Evolutionary conservation across 257 asterid species (phyloP).

Genomic region (Solanum ossicruentum): DNA sequence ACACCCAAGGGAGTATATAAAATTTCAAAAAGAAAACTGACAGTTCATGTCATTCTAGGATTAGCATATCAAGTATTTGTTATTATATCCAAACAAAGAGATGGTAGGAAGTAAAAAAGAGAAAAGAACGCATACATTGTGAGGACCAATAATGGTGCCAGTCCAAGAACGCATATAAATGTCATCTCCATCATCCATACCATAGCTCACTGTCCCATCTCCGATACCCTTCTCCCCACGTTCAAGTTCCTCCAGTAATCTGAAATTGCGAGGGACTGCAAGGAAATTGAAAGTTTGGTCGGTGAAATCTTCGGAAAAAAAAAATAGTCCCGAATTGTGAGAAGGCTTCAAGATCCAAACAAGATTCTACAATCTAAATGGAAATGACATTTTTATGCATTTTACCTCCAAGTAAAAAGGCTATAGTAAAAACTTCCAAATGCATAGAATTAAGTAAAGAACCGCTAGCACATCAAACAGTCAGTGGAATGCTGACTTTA

Average conservation of each 20-base stretch:
- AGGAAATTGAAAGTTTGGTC: neutral
- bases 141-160: constrained; percentile 82
- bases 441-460: neutral
- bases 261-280: constrained; percentile 81
- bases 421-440: neutral
- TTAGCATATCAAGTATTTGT: neutral
- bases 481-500: neutral
- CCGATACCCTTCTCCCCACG: constrained; percentile 94
- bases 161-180: constrained; percentile 83
- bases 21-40: neutral
- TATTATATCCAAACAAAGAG: neutral
- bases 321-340: neutral
- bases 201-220: constrained; percentile 86
- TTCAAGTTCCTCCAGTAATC: constrained; percentile 85
- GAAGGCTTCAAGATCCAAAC: neutral
- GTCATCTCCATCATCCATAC: constrained; percentile 90
- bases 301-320: constrained; percentile 5
- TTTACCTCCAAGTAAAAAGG: neutral
- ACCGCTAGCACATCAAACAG: neutral
- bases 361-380: neutral
- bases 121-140: constrained; percentile 31
- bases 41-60: neutral
- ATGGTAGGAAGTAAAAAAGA: neutral
- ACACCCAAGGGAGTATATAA: neutral
- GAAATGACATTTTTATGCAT: neutral